Evolutionary conservation across 169 alveolate species (phyloP).

Genomic region (Fabrea salina): DNA sequence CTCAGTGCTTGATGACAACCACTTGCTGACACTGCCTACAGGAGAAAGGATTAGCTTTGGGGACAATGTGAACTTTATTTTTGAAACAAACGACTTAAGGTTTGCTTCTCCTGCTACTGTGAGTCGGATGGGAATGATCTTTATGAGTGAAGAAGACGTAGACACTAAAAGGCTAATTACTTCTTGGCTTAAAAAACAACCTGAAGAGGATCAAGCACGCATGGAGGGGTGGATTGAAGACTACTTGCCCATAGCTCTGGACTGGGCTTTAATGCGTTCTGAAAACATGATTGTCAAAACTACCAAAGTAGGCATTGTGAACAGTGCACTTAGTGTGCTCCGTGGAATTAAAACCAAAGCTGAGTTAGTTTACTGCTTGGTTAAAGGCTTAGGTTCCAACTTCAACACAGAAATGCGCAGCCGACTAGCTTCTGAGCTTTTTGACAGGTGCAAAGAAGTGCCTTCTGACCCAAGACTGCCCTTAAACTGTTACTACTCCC

Average conservation of each 20-base stretch:
- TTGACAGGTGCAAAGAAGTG: conserved; percentile 67
- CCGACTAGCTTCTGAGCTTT: conserved; percentile 73
- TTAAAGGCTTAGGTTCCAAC: conserved; percentile 86
- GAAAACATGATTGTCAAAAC: conserved; percentile 78
- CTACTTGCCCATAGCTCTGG: conserved; percentile 68
- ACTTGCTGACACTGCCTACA: conserved; percentile 82
- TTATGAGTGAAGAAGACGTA: conserved; percentile 90
- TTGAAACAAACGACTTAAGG: conserved; percentile 81
- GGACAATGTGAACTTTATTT: conserved; percentile 82
- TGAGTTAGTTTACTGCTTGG: conserved; percentile 75
- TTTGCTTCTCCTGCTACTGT: conserved; percentile 90
- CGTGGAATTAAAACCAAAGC: conserved; percentile 52
- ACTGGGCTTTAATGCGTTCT: conserved; percentile 57
- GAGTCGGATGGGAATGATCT: conserved; percentile 86
- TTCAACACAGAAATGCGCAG: conserved; percentile 60
- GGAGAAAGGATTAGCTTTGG: conserved; percentile 86
- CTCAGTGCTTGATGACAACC: conserved; percentile 87
- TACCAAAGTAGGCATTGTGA: conserved; percentile 87
- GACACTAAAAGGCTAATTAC: conserved; percentile 76
- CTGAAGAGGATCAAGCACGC: conserved; percentile 68
- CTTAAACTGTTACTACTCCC: conserved; percentile 43
- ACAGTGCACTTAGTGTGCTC: conserved; percentile 73
- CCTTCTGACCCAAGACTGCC: conserved; percentile 77
- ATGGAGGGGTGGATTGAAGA: conserved; percentile 82
- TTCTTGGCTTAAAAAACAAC: conserved; percentile 83